Evolutionary conservation across 257 asterid genomes (phyloP).

Genomic region (Catharanthus roseus): DNA sequence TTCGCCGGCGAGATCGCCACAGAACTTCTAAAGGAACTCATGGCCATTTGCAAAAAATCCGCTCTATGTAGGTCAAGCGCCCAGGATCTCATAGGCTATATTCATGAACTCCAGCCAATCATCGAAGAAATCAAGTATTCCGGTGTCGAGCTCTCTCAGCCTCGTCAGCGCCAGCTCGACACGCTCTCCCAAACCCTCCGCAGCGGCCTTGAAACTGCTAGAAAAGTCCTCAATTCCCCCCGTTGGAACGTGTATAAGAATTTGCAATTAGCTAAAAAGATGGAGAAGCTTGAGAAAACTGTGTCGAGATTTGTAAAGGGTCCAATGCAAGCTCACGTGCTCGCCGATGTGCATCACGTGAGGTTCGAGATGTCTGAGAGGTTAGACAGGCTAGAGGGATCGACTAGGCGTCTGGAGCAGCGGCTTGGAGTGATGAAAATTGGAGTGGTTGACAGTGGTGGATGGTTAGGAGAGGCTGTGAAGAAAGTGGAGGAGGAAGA

Average conservation of each 20-base stretch:
- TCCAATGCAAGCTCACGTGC: conserved; percentile 62
- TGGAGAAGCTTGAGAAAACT: conserved; percentile 74
- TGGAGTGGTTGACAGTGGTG: conserved; percentile 57
- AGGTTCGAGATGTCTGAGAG: conserved; percentile 60
- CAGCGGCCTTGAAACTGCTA: conserved; percentile 58
- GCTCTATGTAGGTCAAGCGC: conserved; percentile 65
- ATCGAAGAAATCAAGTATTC: conserved; percentile 71
- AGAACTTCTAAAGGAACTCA: conserved; percentile 68
- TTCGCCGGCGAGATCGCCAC: conserved; percentile 90
- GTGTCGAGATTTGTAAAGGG: conserved; percentile 59
- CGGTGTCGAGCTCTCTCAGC: conserved; percentile 73
- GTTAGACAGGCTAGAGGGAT: conserved; percentile 46
- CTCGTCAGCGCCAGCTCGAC: conserved; percentile 84
- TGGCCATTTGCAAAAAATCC: conserved; percentile 45
- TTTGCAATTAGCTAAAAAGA: conserved; percentile 49
- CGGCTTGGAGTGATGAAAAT: conserved; percentile 65
- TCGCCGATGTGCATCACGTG: conserved; percentile 86
- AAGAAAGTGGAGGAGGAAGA: conserved; percentile 70
- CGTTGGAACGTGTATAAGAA: conserved; percentile 79
- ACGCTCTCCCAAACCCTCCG: conserved; percentile 49
- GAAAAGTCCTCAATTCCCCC: conserved; percentile 49
- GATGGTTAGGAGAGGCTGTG: conserved; percentile 68
- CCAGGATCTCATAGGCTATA: conserved; percentile 46
- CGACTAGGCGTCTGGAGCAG: conserved; percentile 57
- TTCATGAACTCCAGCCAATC: conserved; percentile 56